Base-by-base conservation (phyloP, 352 stramenopile genomes). In the Plasmopara muralis region DNA sequence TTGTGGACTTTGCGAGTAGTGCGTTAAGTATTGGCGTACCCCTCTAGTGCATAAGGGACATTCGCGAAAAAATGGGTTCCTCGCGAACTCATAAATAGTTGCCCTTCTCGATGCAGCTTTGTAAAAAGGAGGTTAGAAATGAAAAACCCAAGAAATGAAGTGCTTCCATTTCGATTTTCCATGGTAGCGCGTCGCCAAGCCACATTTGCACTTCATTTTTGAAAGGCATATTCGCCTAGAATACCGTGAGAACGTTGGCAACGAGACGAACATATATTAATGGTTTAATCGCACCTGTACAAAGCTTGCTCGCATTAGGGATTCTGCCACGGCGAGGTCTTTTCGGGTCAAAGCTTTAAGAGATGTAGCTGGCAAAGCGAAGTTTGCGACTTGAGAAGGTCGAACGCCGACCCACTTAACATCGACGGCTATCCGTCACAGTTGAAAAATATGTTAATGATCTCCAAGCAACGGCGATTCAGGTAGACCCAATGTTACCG, bases 341-440 rank as follows among this genome's bases (percentile, higher is more conserved):
- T 80, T 84, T 18, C 57, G 58, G 28, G 66, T 77, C 7, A 90
- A 68, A 2, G 60, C 42, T 54, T 91, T 89, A 47, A 86, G 70
- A 0, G 68, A 80, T 25, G 61, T 70, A 5, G 31, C 31, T 16
- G 81, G 83, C 12, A 93, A 55, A 12, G 66, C 53, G 1, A 93
- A 54, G 5, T 28, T 9, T 46, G 49, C 43, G n/a, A 84, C 53
- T 60, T 96, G 77, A 13, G 81, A 94, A 12, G 92, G 92, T 25
- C 86, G 77, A 37, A 98, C 64, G 9, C 93, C 93, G 49, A 98
- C 66, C 93, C 93, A 98, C 60, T 89, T 73, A 10, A 97, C 87
- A 55, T 85, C 85, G 43, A 75, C 83, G 16, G 68, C 76, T 87
- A 33, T 43, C 48, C 34, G 15, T 25, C 20, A 25, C 20, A 25